Evolutionary conservation across 306 rosid species (phyloP).

Genomic region (Albizia julibrissin): DNA sequence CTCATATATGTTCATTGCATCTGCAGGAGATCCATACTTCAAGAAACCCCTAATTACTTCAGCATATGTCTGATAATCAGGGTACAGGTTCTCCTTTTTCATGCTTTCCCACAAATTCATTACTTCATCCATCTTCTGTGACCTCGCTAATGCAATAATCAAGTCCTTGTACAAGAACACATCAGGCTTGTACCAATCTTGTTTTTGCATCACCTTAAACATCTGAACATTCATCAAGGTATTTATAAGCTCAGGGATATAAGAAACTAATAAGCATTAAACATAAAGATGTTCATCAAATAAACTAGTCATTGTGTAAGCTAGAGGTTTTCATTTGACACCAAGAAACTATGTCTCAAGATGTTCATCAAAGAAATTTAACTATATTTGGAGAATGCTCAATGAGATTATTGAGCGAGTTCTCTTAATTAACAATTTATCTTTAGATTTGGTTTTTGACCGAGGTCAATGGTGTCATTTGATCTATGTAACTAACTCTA

Average conservation of each 20-base stretch:
- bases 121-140: constrained; percentile 79
- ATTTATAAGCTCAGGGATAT: constrained; percentile 32
- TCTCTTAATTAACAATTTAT: no score
- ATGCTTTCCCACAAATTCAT: constrained; percentile 77
- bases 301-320: not conserved
- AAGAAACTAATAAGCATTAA: not conserved
- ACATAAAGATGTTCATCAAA: not conserved
- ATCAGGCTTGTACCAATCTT: constrained; percentile 90
- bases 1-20: constrained; percentile 90
- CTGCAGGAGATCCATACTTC: constrained; percentile 82
- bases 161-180: constrained; percentile 75
- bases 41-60: constrained; percentile 94
- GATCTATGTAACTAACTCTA: not conserved
- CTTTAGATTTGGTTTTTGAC: no score
- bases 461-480: no score
- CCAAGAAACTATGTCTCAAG: not conserved
- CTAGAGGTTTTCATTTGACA: not conserved
- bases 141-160: constrained; percentile 71
- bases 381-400: no score
- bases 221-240: constrained; percentile 50
- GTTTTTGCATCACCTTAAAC: constrained; percentile 73
- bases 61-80: constrained; percentile 83
- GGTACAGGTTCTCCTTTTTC: constrained; percentile 69
- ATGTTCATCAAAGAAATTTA: not conserved
- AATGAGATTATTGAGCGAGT: no score